Base-by-base conservation (phyloP, 2,329 filamentous ascomycete genomes). In the Colletotrichum salicis region DNA sequence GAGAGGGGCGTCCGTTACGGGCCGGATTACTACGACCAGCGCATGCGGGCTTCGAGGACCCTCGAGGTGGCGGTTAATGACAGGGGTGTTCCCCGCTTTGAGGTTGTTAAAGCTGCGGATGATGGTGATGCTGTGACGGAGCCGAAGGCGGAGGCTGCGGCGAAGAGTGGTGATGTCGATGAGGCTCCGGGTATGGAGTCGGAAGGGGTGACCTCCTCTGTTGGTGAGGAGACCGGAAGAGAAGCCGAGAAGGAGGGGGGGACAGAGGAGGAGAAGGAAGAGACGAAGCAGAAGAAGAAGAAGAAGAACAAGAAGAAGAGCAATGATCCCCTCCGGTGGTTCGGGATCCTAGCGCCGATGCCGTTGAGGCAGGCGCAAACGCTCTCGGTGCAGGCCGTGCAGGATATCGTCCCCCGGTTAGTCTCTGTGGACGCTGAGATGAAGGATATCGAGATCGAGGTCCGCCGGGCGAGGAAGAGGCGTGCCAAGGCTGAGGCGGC, bases 21-120 rank as follows among this genome's bases (percentile, higher is more conserved):
- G 3, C 87, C 85, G 74, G 91, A 94, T 76, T 88, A 89, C 77
- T 96, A 93, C 78, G 92, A 95, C 79, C 88, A 90, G 74, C 87
- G 93, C 58, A 94, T 94, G 90, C 90, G 90, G 78, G 91, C 92
- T 3, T 81, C 80, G 27, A 82, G 88, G 64, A 80, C 81, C 65
- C 75, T 91, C 35, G 77, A 78, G 67, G 76, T 83, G 37, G 64
- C 73, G 7, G 58, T 64, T 59, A 64, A 68, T 15, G 64, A 61
- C 55, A 72, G 59, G 35, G 59, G 37, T 63, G 48, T 73, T n/a
- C 68, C 76, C 67, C 71, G 66, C 60, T 80, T 79, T 73, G 60
- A 75, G 41, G 41, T 80, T 69, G 51, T 54, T 45, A 60, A 72
- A 61, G 31, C 62, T 55, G 45, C 57, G 60, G 61, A 75, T 19